Evolutionary conservation across 2,329 filamentous ascomycete species (phyloP).

Genomic region (Penicillium sclerotigenum): DNA sequence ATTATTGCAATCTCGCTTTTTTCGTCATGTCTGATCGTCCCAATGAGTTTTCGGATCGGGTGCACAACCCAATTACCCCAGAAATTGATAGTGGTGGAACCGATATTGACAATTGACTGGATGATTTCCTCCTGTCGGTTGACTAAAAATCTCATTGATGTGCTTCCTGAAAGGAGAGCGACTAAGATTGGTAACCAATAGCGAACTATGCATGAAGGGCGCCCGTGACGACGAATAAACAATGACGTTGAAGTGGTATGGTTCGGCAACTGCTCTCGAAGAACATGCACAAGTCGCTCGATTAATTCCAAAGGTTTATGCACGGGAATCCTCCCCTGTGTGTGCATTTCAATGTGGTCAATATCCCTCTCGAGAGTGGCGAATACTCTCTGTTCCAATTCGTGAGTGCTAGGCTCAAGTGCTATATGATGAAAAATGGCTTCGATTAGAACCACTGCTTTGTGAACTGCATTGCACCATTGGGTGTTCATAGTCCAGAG

Average conservation of each 20-base stretch:
- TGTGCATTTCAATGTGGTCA: slow-evolving; percentile 42
- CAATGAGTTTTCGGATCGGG: slow-evolving; percentile 75
- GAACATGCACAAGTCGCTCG: slow-evolving; percentile 52
- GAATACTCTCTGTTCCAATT: slow-evolving; percentile 56
- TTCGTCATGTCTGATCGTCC: slow-evolving; percentile 89
- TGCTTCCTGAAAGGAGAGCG: slow-evolving; percentile 77
- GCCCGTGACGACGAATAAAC: slow-evolving; percentile 65
- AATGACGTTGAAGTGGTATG: slow-evolving; percentile 59
- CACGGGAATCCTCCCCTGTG: slow-evolving; percentile 22
- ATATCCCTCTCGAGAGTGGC: slow-evolving; percentile 61
- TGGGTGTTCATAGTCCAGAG: slow-evolving; percentile 44
- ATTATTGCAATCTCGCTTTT: slow-evolving; percentile 94
- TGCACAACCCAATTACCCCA: slow-evolving; percentile 96
- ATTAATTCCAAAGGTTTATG: slow-evolving; percentile 42
- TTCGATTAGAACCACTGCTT: slow-evolving; percentile 81
- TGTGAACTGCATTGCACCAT: slow-evolving; percentile 73
- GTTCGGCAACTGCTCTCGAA: slow-evolving; percentile 64
- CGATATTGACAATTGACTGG: slow-evolving; percentile 75
- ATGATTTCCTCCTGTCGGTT: slow-evolving; percentile 73
- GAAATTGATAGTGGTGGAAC: slow-evolving; percentile 77
- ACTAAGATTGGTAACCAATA: slow-evolving; percentile 81
- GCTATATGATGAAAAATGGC: slow-evolving; percentile 73
- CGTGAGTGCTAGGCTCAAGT: slow-evolving; percentile 53
- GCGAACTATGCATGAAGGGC: slow-evolving; percentile 69
- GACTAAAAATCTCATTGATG: slow-evolving; percentile 73